Evolutionary conservation across 805 yeast genomes (phyloP).

Genomic region (Brettanomyces custersianus): DNA sequence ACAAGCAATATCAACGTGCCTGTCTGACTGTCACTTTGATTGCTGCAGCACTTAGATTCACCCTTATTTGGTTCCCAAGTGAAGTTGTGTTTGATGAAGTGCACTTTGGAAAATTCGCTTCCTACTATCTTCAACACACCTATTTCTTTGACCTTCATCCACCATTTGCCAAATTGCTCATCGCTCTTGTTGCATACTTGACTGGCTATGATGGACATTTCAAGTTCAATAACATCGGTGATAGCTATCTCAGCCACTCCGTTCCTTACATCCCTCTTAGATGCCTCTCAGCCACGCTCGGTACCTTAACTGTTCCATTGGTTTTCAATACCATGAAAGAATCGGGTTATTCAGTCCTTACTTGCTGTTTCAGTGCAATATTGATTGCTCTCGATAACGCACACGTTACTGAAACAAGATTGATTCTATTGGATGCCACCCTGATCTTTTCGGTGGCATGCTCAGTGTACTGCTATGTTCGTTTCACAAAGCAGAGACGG

Average conservation of each 20-base stretch:
- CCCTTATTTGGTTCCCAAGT: slow-evolving; percentile 51
- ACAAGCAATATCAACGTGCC: slow-evolving; percentile 25
- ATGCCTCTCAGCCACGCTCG: slow-evolving; percentile 69
- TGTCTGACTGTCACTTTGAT: slow-evolving; percentile 29
- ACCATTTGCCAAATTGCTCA: slow-evolving; percentile 89
- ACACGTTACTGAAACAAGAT: slow-evolving; percentile 81
- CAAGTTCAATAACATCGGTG: slow-evolving; percentile 87
- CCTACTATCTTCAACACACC: slow-evolving; percentile 79
- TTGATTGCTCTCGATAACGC: slow-evolving; percentile 84
- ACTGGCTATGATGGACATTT: slow-evolving; percentile 88
- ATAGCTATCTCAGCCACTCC: slow-evolving; percentile 63
- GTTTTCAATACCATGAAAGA: slow-evolving; percentile 82
- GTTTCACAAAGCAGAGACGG: slow-evolving; percentile 62
- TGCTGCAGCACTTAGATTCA: slow-evolving; percentile 49
- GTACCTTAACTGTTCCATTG: slow-evolving; percentile 73
- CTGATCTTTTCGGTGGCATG: slow-evolving; percentile 75
- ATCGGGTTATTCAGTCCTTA: slow-evolving; percentile 66
- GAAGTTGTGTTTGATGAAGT: slow-evolving; percentile 84
- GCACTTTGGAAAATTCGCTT: slow-evolving; percentile 80
- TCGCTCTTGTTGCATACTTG: slow-evolving; percentile 83
- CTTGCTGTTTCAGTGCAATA: slow-evolving; percentile 68
- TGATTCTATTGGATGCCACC: slow-evolving; percentile 88
- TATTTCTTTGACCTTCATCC: slow-evolving; percentile 97
- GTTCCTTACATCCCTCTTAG: slow-evolving; percentile 86
- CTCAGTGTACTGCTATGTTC: slow-evolving; percentile 69